These are phyloP conservation scores for Salix dunnii DNA, from an alignment of 345 rosid genomes.

Conservation along the genomic window DNA sequence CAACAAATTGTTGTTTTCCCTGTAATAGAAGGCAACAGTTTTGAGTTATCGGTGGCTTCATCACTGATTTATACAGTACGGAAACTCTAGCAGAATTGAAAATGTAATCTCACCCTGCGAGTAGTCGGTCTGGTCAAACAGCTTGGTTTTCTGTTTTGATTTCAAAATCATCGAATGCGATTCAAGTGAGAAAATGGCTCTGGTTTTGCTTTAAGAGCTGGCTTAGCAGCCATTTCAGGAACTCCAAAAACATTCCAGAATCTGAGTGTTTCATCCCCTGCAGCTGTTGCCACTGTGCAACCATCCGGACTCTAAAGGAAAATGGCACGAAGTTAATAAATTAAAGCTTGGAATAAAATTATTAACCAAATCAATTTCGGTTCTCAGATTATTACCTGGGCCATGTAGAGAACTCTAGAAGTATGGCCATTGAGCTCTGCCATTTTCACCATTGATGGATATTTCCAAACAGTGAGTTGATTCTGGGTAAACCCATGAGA, in stretches of 20 bases:
- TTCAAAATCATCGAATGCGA: constrained; percentile 15
- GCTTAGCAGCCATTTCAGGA: constrained; percentile 16
- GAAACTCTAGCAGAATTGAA: too few relatives aligned
- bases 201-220: background rate
- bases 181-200: constrained; percentile 16
- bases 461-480: constrained; percentile 46
- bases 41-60: too few relatives aligned
- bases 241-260: constrained; percentile 29
- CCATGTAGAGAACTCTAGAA: constrained; percentile 52
- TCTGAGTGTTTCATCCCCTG: constrained; percentile 23
- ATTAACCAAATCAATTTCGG: background rate
- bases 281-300: constrained; percentile 32
- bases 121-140: too few relatives aligned
- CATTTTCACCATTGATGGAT: constrained; percentile 47
- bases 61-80: too few relatives aligned
- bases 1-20: too few relatives aligned
- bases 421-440: constrained; percentile 41
- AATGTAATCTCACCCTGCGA: too few relatives aligned
- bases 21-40: too few relatives aligned
- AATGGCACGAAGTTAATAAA: background rate
- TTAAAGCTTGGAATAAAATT: background rate
- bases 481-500: constrained; percentile 47
- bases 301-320: constrained; percentile 21
- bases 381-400: constrained; percentile 24
- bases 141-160: background rate